Evolutionary conservation across 2,329 filamentous ascomycete genomes (phyloP), one percentile per base, ranked within the genome.

Genomic region (Dactylonectria macrodidyma): DNA sequence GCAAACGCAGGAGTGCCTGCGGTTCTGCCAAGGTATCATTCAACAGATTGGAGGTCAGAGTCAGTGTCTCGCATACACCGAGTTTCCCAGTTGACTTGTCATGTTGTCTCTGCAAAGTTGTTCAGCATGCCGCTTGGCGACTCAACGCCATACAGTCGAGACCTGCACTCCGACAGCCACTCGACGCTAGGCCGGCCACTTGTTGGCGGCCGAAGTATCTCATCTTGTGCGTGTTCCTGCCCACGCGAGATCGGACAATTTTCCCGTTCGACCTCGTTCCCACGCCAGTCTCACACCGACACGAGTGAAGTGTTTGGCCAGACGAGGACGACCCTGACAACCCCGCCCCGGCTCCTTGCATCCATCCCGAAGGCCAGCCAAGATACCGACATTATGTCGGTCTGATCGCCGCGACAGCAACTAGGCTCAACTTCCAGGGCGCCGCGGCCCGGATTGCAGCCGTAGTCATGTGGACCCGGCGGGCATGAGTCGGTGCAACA

Each of bases 361-460:
- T 69, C 38, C 60, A 36, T 26, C 55, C 47, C 57, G 59, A 56
- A 34, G 33, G 46, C 54, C 36, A 61, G 22, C 57, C 57, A 19
- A 63, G 61, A 59, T 19, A 57, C 65, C 56, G 51, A 62, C 62
- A 41, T 67, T 38, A 41, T 67, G 46, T 58, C 46, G 47, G 19
- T 34, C 44, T 51, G 50, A 65, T 65, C 65, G 54, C 33, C 62
- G 61, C 38, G 52, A 47, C 51, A 59, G 30, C 33, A 59, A 44
- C 44, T 47, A 51, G 59, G 48, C 66, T 64, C 56, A 67, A 59
- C 54, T 59, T 57, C 12, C 66, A 70, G 60, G 47, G 54, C 66
- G 67, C 48, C 54, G 58, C 71, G 71, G 65, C 59, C 66, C 59
- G 61, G 65, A 38, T 65, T 48, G 50, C 64, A 33, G 62, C 59